Base-by-base conservation (phyloP, 352 stramenopile species). In the Globisporangium takayamanum region DNA sequence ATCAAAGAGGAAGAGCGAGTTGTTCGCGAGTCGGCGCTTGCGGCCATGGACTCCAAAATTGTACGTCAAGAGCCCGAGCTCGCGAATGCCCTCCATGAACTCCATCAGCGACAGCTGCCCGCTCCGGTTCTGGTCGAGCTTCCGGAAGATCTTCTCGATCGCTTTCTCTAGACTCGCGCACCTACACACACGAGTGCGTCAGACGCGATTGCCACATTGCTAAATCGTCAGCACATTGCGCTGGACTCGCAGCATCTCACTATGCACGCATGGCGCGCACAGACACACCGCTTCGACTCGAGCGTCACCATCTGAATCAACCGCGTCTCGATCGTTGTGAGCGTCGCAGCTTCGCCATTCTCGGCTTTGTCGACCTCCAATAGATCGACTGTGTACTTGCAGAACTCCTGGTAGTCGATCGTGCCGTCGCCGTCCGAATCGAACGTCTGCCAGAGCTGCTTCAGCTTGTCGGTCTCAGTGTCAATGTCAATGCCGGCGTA, bases 341-440 rank as follows among this genome's bases (percentile, higher is more conserved):
- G 53, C 10, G 61, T 54, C 2, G 26, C 48, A 2, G 53, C 26
- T 20, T 68, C 58, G 25, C 59, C 71, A 18, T 73, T 74, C 15
- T 65, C 67, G 30, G 67, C 69, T 22, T 66, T 68, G 22, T 70
- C 49, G 33, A 70, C 18, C 20, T 80, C 63, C 20, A 77, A 63
- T 12, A 80, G 50, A 46, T 77, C 67, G 15, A 59, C 71, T 3
- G 69, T 73, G 62, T 75, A 77, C n/a, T 64, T 67, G 50, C 69
- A 77, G 52, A 80, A 80, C 55, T 80, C 72, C 30, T 68, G 59
- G 51, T 61, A 80, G 37, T 80, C 72, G 36, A 80, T 77, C 25
- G 72, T 73, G 1, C 69, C 72, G 30, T 77, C 72, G 12, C 69
- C 62, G 36, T 80, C 66, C 20, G 67, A 62, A 52, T 80, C 72